Evolutionary conservation across 2,329 filamentous ascomycete species (phyloP), one percentile per base, ranked within the genome.

Genomic region (Coniella vitis): DNA sequence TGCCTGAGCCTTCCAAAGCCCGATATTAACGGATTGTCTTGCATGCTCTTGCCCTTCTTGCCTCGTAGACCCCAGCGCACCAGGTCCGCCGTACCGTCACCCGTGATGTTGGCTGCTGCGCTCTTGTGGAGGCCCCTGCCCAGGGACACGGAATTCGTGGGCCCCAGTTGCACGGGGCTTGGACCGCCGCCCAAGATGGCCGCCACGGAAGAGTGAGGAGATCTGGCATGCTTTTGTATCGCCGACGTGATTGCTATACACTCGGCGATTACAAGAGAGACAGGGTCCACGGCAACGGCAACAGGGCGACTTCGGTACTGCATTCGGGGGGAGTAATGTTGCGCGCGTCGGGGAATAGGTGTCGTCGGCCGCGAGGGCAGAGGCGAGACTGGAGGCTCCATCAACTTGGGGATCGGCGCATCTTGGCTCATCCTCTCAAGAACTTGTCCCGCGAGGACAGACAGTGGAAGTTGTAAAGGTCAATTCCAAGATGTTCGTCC

Each of bases 211-310:
- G 90, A 95, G 65, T 97, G 90, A 41, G 90, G 89, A 76, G 91
- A 97, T 56, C 93, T 86, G 56, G 90, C 87, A 78, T 96, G 86
- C 71, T 98, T 98, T 62, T 95, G 90, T 79, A 98, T 96, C 53
- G 90, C 90, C 54, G 91, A 96, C 13, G 93, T 97, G 70, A 98
- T 91, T 39, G 90, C 91, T 64, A 97, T 97, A 68, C 93, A 98
- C 83, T 98, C 93, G 68, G 91, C 95, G 55, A 95, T 95, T 56
- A 98, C 90, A 60, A 98, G 74, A 42, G 90, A 90, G 49, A 95
- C 84, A 1, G 90, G 90, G 61, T 95, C 88, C 57, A 95, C 86
- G 38, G 90, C 88, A 54, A 95, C 88, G 31, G 87, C 81, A 29
- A 90, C 75, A 7, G 78, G 78, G 16, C 77, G 75, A 59, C 73